Percentiles rank a stretch among this genome's conserved stretches.
Conservation (phyloP, 1,284 basidiomycete species). For the Wallemia hederae region DNA sequence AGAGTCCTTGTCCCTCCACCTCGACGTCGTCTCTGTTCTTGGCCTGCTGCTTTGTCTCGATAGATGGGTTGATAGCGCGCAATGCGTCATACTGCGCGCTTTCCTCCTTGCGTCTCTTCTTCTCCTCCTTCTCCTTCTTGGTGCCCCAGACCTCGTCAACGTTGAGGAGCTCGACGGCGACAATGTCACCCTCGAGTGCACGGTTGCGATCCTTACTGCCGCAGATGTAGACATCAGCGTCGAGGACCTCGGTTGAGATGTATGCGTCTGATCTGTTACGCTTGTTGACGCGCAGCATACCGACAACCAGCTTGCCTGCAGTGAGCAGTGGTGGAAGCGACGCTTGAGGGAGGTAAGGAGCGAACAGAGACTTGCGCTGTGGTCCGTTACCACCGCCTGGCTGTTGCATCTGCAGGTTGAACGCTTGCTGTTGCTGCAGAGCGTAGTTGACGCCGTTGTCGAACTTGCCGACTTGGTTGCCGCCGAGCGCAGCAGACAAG, state of each 20-base stretch:
- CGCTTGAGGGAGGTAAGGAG: slow-evolving; percentile 91
- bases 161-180: slow-evolving; percentile 90
- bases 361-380: slow-evolving; percentile 92
- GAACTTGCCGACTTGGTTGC: slow-evolving; percentile 46
- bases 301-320: slow-evolving; percentile 95
- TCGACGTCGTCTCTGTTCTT: slow-evolving; percentile 99
- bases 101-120: slow-evolving; percentile 99
- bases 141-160: slow-evolving; percentile 62
- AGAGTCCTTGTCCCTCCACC: slow-evolving; percentile 89
- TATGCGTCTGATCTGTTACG: slow-evolving; percentile 87
- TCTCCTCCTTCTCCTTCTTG: slow-evolving; percentile 99
- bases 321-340: slow-evolving; percentile 84
- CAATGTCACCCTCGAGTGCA: slow-evolving; percentile 91
- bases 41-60: slow-evolving; percentile 12
- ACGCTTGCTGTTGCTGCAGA: slow-evolving; percentile 40
- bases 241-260: slow-evolving; percentile 93
- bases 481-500: slow-evolving; percentile 54
- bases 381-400: slow-evolving; percentile 54
- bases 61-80: slow-evolving; percentile 20
- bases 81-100: slow-evolving; percentile 59
- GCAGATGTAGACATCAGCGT: slow-evolving; percentile 71
- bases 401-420: slow-evolving; percentile 26
- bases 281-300: slow-evolving; percentile 35
- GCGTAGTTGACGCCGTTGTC: not conserved
- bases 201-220: slow-evolving; percentile 97